Base-by-base conservation (phyloP, 495 filamentous ascomycete species). In the Aspergillus conjunctus region DNA sequence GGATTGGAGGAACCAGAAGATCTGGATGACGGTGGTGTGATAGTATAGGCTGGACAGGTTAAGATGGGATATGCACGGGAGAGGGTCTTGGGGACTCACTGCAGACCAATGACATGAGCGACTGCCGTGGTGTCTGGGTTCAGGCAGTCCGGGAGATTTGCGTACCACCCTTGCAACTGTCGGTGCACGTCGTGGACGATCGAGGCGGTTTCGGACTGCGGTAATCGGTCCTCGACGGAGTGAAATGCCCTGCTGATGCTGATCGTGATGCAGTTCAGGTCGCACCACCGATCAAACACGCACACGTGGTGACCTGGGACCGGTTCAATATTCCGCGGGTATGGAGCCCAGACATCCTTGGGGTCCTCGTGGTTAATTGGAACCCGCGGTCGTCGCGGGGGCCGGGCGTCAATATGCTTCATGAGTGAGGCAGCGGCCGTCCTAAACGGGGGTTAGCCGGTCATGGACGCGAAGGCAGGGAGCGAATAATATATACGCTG, bases 61-160 rank as follows among this genome's bases (percentile, higher is more conserved):
- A 61, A 34, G 18, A 43, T 15, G 32, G 7, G 4, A 44, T 21
- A 21, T 41, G 37, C 7, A 10, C 15, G n/a, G 2, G 17, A 21
- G 18, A 26, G 44, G n/a, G n/a, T n/a, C n/a, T 6, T n/a, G 14
- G 18, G 37, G 12, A 50, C 74, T 44, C 49, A 77, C 74, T 74
- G 73, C 7, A 76, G 54, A 26, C 60, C 58, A 12, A 77, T 55
- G 9, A 73, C 56, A 58, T 75, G 71, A 8, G 75, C 73, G 7
- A 70, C 64, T 4, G 56, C 45, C 10, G 52, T 62, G 5, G 65
- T 65, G 14, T 64, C 64, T 4, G 46, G 57, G 12, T 46, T 50
- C 5, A 73, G 53, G 51, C 67, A 73, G 7, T 60, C 60, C 0
- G 71, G 70, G n/a, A 77, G 49, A 15, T 66, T 66, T 1, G 59